Percentiles rank a stretch among this genome's conserved stretches.
These are phyloP conservation scores for Candida tunisiensis DNA, from an alignment of 1,139 yeast species.

Conservation along the genomic window DNA sequence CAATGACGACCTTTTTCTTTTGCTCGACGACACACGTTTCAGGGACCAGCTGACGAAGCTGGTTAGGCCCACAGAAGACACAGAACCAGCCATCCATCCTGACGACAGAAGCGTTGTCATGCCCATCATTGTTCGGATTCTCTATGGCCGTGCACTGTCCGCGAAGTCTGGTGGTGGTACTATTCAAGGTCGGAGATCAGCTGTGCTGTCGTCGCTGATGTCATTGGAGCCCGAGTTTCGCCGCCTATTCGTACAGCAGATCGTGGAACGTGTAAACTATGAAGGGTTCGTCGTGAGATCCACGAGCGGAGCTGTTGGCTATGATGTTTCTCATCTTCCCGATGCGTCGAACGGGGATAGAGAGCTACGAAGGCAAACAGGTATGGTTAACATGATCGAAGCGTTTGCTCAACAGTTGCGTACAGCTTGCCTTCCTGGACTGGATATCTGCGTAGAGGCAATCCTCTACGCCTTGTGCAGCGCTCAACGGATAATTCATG, in stretches of 20 bases:
- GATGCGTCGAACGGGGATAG: conserved; percentile 7
- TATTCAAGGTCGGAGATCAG: conserved; percentile 50
- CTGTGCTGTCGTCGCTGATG: conserved; percentile 58
- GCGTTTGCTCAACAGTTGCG: conserved; percentile 54
- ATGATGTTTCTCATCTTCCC: conserved; percentile 7
- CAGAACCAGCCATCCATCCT: conserved; percentile 40
- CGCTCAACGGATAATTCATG: too few relatives aligned
- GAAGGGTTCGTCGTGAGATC: conserved; percentile 14
- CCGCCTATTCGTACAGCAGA: conserved; percentile 41
- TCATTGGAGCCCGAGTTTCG: conserved; percentile 40
- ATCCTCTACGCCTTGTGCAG: conserved; percentile 36
- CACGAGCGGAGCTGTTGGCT: conserved; percentile 5
- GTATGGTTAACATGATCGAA: conserved; percentile 52
- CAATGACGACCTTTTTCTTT: conserved; percentile 51
- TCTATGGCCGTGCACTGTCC: conserved; percentile 71
- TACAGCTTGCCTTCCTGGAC: conserved; percentile 31
- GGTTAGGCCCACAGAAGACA: conserved; percentile 28
- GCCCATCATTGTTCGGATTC: conserved; percentile 60
- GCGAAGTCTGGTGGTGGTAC: conserved; percentile 31
- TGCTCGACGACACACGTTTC: conserved; percentile 70
- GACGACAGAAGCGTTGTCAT: conserved; percentile 42
- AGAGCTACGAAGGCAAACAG: conserved; percentile 39
- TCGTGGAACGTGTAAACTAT: conserved; percentile 37
- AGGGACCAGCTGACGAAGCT: conserved; percentile 69
- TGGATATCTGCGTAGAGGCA: conserved; percentile 40